Evolutionary conservation across 345 rosid genomes (phyloP).

Genomic region (Ceriops zippeliana): DNA sequence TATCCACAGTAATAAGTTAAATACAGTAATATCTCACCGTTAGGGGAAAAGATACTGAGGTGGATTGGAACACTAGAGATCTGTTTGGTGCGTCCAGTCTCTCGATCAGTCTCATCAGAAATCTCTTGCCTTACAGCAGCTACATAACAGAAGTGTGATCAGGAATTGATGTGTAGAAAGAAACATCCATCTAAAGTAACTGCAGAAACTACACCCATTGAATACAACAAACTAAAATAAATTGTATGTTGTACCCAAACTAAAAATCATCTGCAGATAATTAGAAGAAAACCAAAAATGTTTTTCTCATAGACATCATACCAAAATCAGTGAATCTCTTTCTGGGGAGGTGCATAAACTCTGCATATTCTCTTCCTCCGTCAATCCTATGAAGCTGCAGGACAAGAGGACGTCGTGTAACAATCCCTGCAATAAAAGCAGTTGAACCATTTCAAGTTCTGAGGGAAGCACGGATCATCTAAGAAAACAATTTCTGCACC

Average conservation of each 20-base stretch:
- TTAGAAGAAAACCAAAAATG: background rate
- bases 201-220: no score
- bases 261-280: background rate
- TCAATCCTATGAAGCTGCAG: constrained; percentile 89
- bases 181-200: background rate
- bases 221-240: no score
- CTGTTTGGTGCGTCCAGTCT: constrained; percentile 80
- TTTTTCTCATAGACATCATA: constrained; percentile 16
- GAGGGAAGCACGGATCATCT: constrained; percentile 1
- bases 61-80: constrained; percentile 91
- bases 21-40: constrained; percentile 47
- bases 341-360: constrained; percentile 92
- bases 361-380: constrained; percentile 90
- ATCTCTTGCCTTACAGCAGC: constrained; percentile 92
- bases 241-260: background rate
- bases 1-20: background rate
- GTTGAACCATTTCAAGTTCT: constrained; percentile 12
- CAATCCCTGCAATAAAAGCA: constrained; percentile 67
- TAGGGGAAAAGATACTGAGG: constrained; percentile 89
- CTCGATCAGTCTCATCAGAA: constrained; percentile 92
- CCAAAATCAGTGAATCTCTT: constrained; percentile 89
- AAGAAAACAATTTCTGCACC: background rate
- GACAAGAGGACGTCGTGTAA: constrained; percentile 95
- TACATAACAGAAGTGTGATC: constrained; percentile 25
- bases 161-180: constrained; percentile 4